Evolutionary conservation across 2,329 filamentous ascomycete genomes (phyloP).

Genomic region (Colletotrichum sp.): DNA sequence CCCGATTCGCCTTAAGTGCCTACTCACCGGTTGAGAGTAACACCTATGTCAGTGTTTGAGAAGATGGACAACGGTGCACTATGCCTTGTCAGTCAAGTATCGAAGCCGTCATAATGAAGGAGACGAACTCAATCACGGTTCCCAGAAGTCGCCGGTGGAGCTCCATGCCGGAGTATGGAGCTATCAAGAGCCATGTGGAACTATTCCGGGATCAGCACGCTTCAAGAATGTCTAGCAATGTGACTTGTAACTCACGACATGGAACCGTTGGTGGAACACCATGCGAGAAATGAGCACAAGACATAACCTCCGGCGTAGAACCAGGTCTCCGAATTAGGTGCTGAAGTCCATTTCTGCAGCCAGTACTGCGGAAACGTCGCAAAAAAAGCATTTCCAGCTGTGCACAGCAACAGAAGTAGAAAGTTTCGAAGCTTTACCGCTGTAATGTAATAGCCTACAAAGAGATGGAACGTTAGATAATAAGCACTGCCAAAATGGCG

Average conservation of each 20-base stretch:
- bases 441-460: not conserved
- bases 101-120: too few species aligned
- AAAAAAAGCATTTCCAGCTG: not conserved
- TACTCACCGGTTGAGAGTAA: constrained; percentile 17
- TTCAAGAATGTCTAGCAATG: not conserved
- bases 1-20: not conserved
- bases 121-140: not conserved
- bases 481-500: fast-evolving
- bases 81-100: not conserved
- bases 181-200: not conserved
- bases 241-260: not conserved
- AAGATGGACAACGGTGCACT: constrained; percentile 23
- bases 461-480: not conserved
- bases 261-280: not conserved
- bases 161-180: not conserved
- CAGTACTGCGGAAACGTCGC: constrained; percentile 12
- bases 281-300: not conserved
- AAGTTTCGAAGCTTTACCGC: not conserved
- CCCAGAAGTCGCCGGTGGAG: constrained; percentile 4
- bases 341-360: constrained; percentile 15
- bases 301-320: constrained; percentile 3
- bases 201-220: not conserved
- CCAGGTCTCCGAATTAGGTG: not conserved
- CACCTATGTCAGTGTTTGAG: constrained; percentile 24
- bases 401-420: constrained; percentile 5